Evolutionary conservation across 257 asterid genomes (phyloP), one percentile per base, ranked within the genome.

Genomic region (Lantana camara): DNA sequence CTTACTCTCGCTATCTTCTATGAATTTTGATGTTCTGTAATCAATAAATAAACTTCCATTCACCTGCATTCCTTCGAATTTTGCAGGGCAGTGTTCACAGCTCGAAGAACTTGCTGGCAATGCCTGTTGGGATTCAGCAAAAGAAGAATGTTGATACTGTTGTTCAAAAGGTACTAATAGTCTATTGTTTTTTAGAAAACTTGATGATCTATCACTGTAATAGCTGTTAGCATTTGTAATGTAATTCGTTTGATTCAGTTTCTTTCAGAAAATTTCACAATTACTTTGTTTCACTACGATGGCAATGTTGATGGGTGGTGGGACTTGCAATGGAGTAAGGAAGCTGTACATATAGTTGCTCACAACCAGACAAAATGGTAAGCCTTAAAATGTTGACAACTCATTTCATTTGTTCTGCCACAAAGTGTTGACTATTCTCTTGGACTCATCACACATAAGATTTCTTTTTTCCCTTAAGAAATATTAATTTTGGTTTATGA

Each of bases 301-400:
- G 95, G 96, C 32, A 77, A 82, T 45, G 79, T 91, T 83, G 90
- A 88, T 72, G 97, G 89, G 56, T 91, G 97, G 97, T 62, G 80
- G 86, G 85, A 88, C 73, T 77, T 91, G 70, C 77, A 64, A 66
- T 91, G 97, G 97, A 85, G 95, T 78, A 85, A 68, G 74, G 73
- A 76, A 60, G 95, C 95, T 71, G 61, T 81, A 62, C 97, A 91
- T 73, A 76, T 91, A 68, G 93, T 85, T 64, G 95, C 89, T 57
- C 80, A 75, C 61, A 85, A 86, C 83, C 97, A 91, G 80, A 91
- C 97, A 38, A 91, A 91, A 74, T 91, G 97, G 97, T 91, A 74
- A 70, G 79, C 45, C 48, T 27, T 27, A 27, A 27, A 27, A 27
- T 27, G 32, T 2, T 27, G 32, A 5, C 5, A n/a, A n/a, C 32